Evolutionary conservation across 257 asterid genomes (phyloP).

Genomic region (Knoxia roxburghii): DNA sequence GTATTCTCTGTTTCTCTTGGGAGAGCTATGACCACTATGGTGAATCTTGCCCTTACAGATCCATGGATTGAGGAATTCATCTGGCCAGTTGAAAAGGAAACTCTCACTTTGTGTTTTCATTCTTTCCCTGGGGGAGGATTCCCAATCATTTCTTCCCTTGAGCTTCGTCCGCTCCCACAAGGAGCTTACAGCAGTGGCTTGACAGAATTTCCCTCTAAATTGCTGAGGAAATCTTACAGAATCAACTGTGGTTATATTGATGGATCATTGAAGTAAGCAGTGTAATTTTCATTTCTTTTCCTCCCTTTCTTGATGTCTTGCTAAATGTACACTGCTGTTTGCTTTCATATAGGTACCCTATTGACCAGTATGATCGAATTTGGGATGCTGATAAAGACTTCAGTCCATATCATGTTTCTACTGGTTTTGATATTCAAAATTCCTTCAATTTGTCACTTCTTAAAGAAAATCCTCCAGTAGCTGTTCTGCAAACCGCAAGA

Average conservation of each 20-base stretch:
- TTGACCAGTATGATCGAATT: slow-evolving; percentile 75
- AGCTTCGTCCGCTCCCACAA: slow-evolving; percentile 69
- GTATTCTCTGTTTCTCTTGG: slow-evolving; percentile 85
- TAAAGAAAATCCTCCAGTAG: slow-evolving; percentile 68
- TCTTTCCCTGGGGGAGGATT: slow-evolving; percentile 61
- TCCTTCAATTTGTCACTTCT: slow-evolving; percentile 49
- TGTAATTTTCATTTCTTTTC: neutral
- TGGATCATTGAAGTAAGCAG: slow-evolving; percentile 59
- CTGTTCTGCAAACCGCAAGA: slow-evolving; percentile 75
- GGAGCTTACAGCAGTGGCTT: slow-evolving; percentile 51
- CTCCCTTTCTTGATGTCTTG: slow-evolving; percentile 8
- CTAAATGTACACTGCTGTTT: neutral
- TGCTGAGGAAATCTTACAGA: slow-evolving; percentile 63
- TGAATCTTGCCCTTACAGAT: slow-evolving; percentile 64
- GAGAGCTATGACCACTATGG: slow-evolving; percentile 53
- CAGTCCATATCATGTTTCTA: slow-evolving; percentile 77
- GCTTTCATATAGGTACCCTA: slow-evolving; percentile 69
- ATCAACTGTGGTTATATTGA: slow-evolving; percentile 75
- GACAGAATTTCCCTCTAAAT: slow-evolving; percentile 37
- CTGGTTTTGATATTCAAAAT: slow-evolving; percentile 58
- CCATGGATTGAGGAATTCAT: slow-evolving; percentile 82
- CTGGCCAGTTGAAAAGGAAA: slow-evolving; percentile 48
- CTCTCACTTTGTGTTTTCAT: slow-evolving; percentile 63
- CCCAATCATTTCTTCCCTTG: slow-evolving; percentile 74
- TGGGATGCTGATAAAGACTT: slow-evolving; percentile 90